These are phyloP conservation scores for Effrenium voratum DNA, from an alignment of 73 alveolate species.

Conservation along the genomic window DNA sequence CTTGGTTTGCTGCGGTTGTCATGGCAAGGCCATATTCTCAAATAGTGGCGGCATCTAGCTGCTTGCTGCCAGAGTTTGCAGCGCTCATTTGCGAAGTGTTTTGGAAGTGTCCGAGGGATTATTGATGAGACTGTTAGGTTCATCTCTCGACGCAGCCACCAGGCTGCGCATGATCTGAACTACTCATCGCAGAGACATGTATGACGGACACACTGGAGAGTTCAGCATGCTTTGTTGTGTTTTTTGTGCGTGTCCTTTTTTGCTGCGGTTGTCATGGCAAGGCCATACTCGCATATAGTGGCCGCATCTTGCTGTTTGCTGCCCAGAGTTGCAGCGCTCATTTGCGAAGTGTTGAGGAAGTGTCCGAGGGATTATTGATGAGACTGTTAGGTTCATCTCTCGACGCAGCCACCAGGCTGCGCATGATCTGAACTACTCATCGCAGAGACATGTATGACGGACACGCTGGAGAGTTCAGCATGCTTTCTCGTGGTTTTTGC, in stretches of 20 bases:
- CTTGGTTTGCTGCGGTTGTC: background rate
- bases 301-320: too few species aligned
- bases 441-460: conserved; percentile 37
- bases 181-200: conserved; percentile 42
- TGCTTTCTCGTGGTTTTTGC: too few species aligned
- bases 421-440: conserved; percentile 47
- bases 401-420: conserved; percentile 58
- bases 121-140: conserved; percentile 48
- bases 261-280: too few species aligned
- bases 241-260: too few species aligned
- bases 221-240: too few species aligned
- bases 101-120: conserved; percentile 4
- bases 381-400: conserved; percentile 56
- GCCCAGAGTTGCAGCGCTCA: too few species aligned
- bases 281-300: background rate
- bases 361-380: conserved; percentile 11
- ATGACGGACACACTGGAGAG: background rate
- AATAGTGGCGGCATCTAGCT: too few species aligned
- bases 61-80: too few species aligned
- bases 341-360: background rate
- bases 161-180: conserved; percentile 36
- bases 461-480: background rate
- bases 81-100: too few species aligned
- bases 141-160: conserved; percentile 62
- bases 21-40: too few species aligned